These are phyloP conservation scores for Ceratobasidium sp. DNA, from an alignment of 1,284 basidiomycete genomes.

Conservation along the genomic window DNA sequence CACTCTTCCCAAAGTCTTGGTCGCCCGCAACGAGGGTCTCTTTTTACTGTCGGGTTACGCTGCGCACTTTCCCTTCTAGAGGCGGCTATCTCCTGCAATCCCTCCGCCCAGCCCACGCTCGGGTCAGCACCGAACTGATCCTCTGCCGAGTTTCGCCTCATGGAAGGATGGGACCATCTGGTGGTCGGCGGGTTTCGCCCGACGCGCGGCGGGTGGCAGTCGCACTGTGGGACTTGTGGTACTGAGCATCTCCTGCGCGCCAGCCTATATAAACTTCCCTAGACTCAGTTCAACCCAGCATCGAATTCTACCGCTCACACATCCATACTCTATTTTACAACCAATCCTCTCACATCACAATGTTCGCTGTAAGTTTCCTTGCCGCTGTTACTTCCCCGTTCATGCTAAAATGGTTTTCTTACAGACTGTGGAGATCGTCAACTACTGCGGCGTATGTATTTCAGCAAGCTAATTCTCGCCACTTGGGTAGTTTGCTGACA, in stretches of 20 bases:
- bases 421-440: constrained; percentile 40
- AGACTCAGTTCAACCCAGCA: neutral
- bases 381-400: too few relatives aligned
- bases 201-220: constrained; percentile 3
- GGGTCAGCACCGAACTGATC: too few relatives aligned
- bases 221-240: neutral
- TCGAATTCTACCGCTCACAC: constrained; percentile 24
- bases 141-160: too few relatives aligned
- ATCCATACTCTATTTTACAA: neutral
- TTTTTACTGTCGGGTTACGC: too few relatives aligned
- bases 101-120: too few relatives aligned
- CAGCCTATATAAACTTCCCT: constrained; percentile 11
- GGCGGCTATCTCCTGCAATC: too few relatives aligned
- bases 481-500: neutral
- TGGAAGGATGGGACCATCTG: too few relatives aligned
- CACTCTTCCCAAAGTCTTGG: too few relatives aligned
- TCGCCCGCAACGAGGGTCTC: too few relatives aligned
- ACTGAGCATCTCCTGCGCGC: constrained; percentile 1
- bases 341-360: constrained; percentile 7
- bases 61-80: too few relatives aligned
- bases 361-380: constrained; percentile 20
- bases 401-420: neutral
- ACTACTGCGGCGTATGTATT: constrained; percentile 40
- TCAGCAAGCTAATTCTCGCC: too few relatives aligned
- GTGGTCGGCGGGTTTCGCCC: constrained; percentile 14